Evolutionary conservation across 108 stramenopile genomes (phyloP), one percentile per base, ranked within the genome.

Genomic region (Cyclotella sp.): DNA sequence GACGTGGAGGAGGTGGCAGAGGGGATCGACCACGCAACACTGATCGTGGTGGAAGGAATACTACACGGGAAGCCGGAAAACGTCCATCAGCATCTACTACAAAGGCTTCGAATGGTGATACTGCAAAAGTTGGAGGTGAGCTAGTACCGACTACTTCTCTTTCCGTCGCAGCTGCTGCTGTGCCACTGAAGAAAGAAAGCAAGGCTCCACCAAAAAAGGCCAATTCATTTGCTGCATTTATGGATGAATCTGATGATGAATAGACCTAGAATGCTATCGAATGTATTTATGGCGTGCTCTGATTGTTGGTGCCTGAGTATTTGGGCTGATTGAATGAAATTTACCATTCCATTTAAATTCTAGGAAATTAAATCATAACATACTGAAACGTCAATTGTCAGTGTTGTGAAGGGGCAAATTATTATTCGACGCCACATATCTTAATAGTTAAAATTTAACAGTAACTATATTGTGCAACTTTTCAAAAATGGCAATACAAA

Each of bases 151-250:
- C 58, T 54, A 60, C 68, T 13, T n/a, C 59, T 39, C 63, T 44
- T 39, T 12, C 49, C 18, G 40, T 61, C 16, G 53, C 66, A 26
- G 28, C 54, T 13, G 47, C 54, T 13, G 47, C 65, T 19, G 46
- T 65, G 47, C 64, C 63, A 5, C 34, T 61, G 21, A 66, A 75
- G 9, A 42, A 47, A 46, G 64, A 67, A 58, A 78, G 44, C 19
- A 75, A 72, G 73, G 81, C 54, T 45, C 69, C 69, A 26, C 73
- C 81, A 14, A 82, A 82, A 63, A 82, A 82, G 63, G 27, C 55
- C 28, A 82, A 82, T 71, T 82, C 81, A 22, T 82, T 82, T 75
- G 81, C 81, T 22, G 81, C 81, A 51, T 82, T 82, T 53, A 65
- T 71, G 69, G 81, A 82, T 67, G 81, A 82, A 29, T 80, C 79